Evolutionary conservation across 2,329 filamentous ascomycete species (phyloP).

Genomic region (Phyllosticta ampelicida): DNA sequence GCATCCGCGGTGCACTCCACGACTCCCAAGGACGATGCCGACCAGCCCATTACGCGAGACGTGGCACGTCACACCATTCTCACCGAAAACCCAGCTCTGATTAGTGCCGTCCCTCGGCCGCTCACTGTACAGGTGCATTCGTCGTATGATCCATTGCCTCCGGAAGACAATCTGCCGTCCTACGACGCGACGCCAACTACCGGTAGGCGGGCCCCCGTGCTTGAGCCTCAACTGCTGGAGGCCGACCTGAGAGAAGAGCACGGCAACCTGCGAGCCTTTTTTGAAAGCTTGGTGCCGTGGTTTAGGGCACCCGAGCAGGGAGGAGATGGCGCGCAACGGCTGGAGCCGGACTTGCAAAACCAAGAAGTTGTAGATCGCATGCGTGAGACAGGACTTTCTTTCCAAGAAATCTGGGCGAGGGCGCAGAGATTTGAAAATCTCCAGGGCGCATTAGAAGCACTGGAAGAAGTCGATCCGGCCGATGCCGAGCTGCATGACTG

Average conservation of each 20-base stretch:
- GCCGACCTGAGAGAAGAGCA: slow-evolving; percentile 10
- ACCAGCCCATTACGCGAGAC: slow-evolving; percentile 36
- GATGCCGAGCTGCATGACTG: not conserved
- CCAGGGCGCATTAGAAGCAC: slow-evolving; percentile 15
- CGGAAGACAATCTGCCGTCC: slow-evolving; percentile 35
- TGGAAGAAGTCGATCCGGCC: slow-evolving; percentile 2
- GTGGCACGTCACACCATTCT: slow-evolving; percentile 70
- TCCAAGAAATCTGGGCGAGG: slow-evolving; percentile 17
- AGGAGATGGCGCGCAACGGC: not conserved
- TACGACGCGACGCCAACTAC: slow-evolving; percentile 14
- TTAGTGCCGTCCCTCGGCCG: slow-evolving; percentile 55
- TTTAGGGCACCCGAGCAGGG: slow-evolving; percentile 2
- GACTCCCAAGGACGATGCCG: slow-evolving; percentile 29
- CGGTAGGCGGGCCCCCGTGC: not conserved
- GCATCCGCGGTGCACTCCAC: slow-evolving; percentile 42
- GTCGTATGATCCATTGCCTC: slow-evolving; percentile 75
- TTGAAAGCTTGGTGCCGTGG: slow-evolving; percentile 12
- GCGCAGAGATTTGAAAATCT: slow-evolving; percentile 19
- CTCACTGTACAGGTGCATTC: slow-evolving; percentile 47
- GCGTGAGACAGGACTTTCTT: slow-evolving; percentile 10
- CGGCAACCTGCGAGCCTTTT: slow-evolving; percentile 11
- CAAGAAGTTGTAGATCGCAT: slow-evolving; percentile 11
- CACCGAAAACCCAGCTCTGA: slow-evolving; percentile 61
- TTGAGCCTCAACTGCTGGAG: not conserved
- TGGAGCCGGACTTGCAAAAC: slow-evolving; percentile 8